Base-by-base conservation (phyloP, 352 stramenopile species). In the Pythium graminicola region DNA sequence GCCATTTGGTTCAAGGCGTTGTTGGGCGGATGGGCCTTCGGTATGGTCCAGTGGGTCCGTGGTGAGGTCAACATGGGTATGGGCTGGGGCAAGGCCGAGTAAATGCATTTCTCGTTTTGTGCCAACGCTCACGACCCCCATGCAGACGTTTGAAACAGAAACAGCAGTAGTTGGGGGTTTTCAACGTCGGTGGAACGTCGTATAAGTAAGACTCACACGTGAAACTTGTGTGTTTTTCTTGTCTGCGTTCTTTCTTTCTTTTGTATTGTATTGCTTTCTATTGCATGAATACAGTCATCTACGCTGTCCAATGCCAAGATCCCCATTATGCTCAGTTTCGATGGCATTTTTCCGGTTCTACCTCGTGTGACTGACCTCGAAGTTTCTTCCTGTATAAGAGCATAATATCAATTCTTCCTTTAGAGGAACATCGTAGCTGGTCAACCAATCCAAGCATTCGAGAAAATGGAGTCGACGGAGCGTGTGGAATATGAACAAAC, bases 31-130 rank as follows among this genome's bases (percentile, higher is more conserved):
- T 73, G 74, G 19, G 75, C 38, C 48, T 10, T 90, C 27, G 79
- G 79, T 41, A 73, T 87, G 40, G 31, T 72, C 54, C 76, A 88
- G 64, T 68, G 70, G 40, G 33, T 85, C 50, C 70, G 70, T 33
- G 79, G 79, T n/a, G 76, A 87, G 60, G 41, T 82, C 51, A 72
- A 60, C 71, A 90, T 90, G 79, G 72, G 69, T 64, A 82, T 64
- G 31, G 77, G 77, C 50, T 70, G 57, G 22, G 55, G 64, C 67
- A 89, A 89, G 72, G 85, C 85, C 59, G 70, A 86, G 22, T 86
- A 81, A 83, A 50, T 58, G 16, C 31, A 7, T 43, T 19, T 43
- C 39, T 24, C 13, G 32, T 0, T n/a, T n/a, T n/a, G n/a, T n/a
- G n/a, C n/a, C n/a, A n/a, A n/a, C n/a, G n/a, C n/a, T n/a, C n/a